Evolutionary conservation across 139 green algal genomes (phyloP).

Genomic region (Chlorella sp.): DNA sequence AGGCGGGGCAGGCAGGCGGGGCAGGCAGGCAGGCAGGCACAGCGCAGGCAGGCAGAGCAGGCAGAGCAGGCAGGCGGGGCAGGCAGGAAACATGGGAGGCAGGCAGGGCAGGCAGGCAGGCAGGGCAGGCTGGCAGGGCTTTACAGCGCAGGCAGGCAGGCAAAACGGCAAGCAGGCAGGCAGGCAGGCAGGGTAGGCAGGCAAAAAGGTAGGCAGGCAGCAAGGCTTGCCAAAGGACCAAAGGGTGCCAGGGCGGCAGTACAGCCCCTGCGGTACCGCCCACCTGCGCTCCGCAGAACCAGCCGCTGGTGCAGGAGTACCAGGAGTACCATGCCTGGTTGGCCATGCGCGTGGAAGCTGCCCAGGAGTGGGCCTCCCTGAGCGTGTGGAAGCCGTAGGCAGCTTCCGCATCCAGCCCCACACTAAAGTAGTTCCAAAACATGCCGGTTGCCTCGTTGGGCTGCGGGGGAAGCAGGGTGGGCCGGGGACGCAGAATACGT

Average conservation of each 20-base stretch:
- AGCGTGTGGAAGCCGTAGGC: conserved; percentile 86
- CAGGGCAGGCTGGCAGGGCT: background rate
- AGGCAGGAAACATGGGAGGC: too few species aligned
- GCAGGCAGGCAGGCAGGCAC: too few species aligned
- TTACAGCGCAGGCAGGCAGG: too few species aligned
- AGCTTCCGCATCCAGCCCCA: conserved; percentile 83
- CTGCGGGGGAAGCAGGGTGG: background rate
- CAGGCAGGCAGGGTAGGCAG: background rate
- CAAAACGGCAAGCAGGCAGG: background rate
- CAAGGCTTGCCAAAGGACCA: too few species aligned
- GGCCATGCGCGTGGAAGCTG: conserved; percentile 45
- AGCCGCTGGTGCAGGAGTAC: conserved; percentile 68
- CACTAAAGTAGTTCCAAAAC: conserved; percentile 89
- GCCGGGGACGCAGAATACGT: too few species aligned
- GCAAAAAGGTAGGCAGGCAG: too few species aligned
- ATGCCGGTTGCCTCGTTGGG: conserved; percentile 47
- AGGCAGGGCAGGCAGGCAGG: too few species aligned
- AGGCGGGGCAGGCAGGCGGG: too few species aligned
- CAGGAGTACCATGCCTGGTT: conserved; percentile 84
- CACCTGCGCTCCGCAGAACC: conserved; percentile 71
- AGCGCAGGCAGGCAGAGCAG: too few species aligned
- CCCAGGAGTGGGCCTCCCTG: conserved; percentile 70
- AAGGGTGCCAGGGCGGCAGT: background rate
- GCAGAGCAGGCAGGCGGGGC: too few species aligned
- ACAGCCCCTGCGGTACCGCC: background rate